phyloP scores from a whole-genome alignment of 441 rosid genomes.

The Adansonia grandidieri region DNA sequence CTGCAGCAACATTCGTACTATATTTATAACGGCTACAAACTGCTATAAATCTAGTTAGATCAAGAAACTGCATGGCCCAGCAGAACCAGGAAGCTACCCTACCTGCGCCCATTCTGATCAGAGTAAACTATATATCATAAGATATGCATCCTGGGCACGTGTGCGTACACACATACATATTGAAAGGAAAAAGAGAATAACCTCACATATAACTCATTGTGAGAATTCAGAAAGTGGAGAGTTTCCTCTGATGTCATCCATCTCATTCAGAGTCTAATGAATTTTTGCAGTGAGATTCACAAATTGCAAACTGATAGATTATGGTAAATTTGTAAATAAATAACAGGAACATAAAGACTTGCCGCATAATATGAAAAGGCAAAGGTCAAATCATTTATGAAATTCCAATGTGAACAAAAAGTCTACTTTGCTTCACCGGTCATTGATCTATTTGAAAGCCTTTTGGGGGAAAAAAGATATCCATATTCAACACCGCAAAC shows the following conservation, averaged over 20 bases:
- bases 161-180: neutral
- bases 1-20: neutral
- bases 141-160: neutral
- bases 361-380: neutral
- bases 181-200: neutral
- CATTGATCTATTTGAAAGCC: neutral
- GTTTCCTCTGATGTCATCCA: neutral
- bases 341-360: neutral
- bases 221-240: neutral
- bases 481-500: neutral
- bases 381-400: neutral
- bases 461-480: neutral
- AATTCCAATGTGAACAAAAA: neutral
- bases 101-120: neutral
- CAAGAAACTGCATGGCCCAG: neutral
- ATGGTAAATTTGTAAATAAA: neutral
- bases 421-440: too few species aligned
- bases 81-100: neutral
- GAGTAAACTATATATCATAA: neutral
- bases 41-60: slow-evolving; percentile 7
- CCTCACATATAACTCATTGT: neutral
- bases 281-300: neutral
- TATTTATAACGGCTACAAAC: neutral
- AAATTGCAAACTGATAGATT: neutral
- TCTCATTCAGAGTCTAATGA: neutral